A percentile compares a stretch with the other conserved stretches of the same genome.
Evolutionary conservation across 179 eudicot genomes (phyloP).

Genomic region (Gypsophila paniculata): DNA sequence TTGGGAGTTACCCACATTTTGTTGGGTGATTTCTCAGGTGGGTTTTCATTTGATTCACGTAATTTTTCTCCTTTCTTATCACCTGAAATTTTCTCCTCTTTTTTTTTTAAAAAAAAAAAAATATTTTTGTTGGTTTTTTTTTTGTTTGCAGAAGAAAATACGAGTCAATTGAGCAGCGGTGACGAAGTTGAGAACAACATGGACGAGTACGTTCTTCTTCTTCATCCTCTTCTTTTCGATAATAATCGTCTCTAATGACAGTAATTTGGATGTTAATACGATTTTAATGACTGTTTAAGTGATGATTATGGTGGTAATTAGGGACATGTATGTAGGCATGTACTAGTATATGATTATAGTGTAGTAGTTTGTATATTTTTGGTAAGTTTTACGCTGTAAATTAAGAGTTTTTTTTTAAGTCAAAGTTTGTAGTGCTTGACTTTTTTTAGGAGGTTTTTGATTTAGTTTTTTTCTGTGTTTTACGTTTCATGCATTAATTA

Average conservation of each 20-base stretch:
- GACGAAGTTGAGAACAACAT: slow-evolving; percentile 8
- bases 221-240: not conserved
- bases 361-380: not conserved
- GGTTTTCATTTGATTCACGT: slow-evolving; percentile 16
- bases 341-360: too few relatives aligned
- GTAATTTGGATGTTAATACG: not conserved
- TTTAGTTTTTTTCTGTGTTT: not conserved
- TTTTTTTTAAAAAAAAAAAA: too few relatives aligned
- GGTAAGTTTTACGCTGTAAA: not conserved
- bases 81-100: not conserved
- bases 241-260: not conserved
- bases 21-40: slow-evolving; percentile 2
- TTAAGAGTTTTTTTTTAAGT: not conserved
- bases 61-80: not conserved
- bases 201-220: slow-evolving; percentile 20
- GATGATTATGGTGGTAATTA: slow-evolving; percentile 12
- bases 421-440: slow-evolving; percentile 5
- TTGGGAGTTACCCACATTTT: slow-evolving; percentile 2
- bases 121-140: not conserved
- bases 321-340: not conserved
- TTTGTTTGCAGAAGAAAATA: slow-evolving; percentile 6
- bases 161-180: slow-evolving; percentile 13
- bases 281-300: not conserved
- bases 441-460: slow-evolving; percentile 14
- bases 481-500: slow-evolving; percentile 23